phyloP scores from a whole-genome alignment of 805 yeast species.

The Metschnikowia henanensis region DNA sequence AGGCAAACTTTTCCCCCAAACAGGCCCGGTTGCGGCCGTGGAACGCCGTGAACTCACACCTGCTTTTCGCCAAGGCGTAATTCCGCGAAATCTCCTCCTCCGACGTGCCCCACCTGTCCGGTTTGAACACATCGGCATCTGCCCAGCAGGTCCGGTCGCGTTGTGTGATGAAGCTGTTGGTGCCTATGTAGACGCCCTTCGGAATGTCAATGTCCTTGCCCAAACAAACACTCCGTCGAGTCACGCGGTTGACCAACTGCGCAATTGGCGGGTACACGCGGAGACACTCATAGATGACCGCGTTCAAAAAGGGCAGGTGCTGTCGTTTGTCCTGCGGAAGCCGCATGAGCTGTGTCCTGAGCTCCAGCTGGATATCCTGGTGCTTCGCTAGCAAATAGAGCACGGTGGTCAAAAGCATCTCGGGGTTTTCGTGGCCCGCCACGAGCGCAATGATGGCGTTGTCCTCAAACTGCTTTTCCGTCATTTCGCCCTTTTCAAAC shows the following conservation, averaged over 20 bases:
- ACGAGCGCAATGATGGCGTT: slow-evolving; percentile 55
- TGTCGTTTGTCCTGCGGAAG: slow-evolving; percentile 1
- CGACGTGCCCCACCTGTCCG: slow-evolving; percentile 53
- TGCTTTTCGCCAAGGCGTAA: slow-evolving; percentile 45
- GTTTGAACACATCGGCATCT: slow-evolving; percentile 43
- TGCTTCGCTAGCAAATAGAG: slow-evolving; percentile 48
- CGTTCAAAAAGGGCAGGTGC: slow-evolving; percentile 25
- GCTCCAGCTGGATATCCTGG: slow-evolving; percentile 29
- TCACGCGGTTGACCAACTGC: slow-evolving; percentile 51
- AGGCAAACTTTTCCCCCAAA: slow-evolving; percentile 58
- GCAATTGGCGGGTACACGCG: slow-evolving; percentile 58
- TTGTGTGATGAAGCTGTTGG: slow-evolving; percentile 53
- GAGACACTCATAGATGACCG: slow-evolving; percentile 47
- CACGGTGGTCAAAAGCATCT: slow-evolving; percentile 47
- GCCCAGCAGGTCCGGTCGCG: slow-evolving; percentile 46
- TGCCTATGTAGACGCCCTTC: slow-evolving; percentile 52
- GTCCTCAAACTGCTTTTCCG: slow-evolving; percentile 50
- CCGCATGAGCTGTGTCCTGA: slow-evolving; percentile 20
- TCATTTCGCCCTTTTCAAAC: slow-evolving; percentile 33
- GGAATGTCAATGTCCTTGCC: slow-evolving; percentile 48
- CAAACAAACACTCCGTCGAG: slow-evolving; percentile 36
- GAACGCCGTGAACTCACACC: slow-evolving; percentile 49
- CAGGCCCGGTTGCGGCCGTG: slow-evolving; percentile 64
- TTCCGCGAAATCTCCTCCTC: slow-evolving; percentile 36
- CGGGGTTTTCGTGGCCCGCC: slow-evolving; percentile 69